Percentiles rank a stretch among this genome's conserved stretches.
These are phyloP conservation scores for Trichoderma sp. DNA, from an alignment of 2,329 filamentous ascomycete species.

Conservation along the genomic window DNA sequence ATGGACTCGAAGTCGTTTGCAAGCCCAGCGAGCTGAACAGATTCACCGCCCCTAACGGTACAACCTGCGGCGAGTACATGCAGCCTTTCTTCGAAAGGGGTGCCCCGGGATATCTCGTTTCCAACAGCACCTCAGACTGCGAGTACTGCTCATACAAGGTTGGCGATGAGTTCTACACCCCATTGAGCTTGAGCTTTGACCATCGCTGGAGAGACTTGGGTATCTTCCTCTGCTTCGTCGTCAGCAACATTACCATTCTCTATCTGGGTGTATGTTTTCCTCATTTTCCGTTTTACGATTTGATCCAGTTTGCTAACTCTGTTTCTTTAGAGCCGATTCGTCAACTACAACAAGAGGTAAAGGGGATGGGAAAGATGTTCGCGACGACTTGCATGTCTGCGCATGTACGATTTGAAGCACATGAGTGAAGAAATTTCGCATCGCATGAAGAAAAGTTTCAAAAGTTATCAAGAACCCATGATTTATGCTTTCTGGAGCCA, in stretches of 20 bases:
- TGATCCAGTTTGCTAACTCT: conserved; percentile 14
- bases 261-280: conserved; percentile 49
- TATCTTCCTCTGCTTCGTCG: conserved; percentile 74
- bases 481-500: neutral
- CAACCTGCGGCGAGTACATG: conserved; percentile 77
- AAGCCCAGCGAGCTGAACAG: conserved; percentile 58
- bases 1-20: conserved; percentile 63
- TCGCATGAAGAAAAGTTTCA: neutral
- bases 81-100: conserved; percentile 63
- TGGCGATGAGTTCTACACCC: conserved; percentile 76
- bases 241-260: conserved; percentile 68
- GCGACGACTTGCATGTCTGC: neutral
- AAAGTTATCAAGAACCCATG: neutral
- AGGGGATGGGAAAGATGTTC: neutral
- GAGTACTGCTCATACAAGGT: conserved; percentile 79
- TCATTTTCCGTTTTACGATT: neutral
- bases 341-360: conserved; percentile 54
- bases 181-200: conserved; percentile 63
- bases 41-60: conserved; percentile 64
- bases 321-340: conserved; percentile 44
- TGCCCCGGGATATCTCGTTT: conserved; percentile 69
- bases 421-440: neutral
- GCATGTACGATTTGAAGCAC: neutral
- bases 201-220: conserved; percentile 80
- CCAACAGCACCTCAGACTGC: conserved; percentile 65